A percentile compares a stretch with the other conserved stretches of the same genome.
Evolutionary conservation across 345 rosid species (phyloP).

Genomic region (Isatis tinctoria): DNA sequence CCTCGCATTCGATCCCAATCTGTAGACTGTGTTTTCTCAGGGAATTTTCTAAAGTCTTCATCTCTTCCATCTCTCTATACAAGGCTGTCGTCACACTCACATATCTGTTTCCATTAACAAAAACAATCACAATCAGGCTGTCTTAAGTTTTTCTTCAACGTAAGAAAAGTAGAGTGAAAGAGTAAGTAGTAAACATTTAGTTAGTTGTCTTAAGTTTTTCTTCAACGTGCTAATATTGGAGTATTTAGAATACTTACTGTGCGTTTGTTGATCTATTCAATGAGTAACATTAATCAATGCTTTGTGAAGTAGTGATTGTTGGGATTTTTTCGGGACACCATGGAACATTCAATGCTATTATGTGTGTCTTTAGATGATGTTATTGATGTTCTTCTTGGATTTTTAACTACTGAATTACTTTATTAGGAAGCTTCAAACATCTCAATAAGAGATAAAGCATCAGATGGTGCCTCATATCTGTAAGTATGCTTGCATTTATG

Average conservation of each 20-base stretch:
- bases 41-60: conserved; percentile 47
- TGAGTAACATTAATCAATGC: background rate
- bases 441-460: conserved; percentile 46
- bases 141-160: too few relatives aligned
- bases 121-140: background rate
- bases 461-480: conserved; percentile 64
- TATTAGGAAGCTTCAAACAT: conserved; percentile 61
- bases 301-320: background rate
- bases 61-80: conserved; percentile 81
- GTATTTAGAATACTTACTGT: background rate
- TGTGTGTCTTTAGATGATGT: conserved; percentile 3
- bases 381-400: background rate
- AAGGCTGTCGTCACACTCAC: conserved; percentile 62
- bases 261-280: conserved; percentile 4
- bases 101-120: conserved; percentile 38
- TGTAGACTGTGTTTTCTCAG: conserved; percentile 40
- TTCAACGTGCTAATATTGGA: background rate
- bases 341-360: conserved; percentile 3
- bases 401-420: conserved; percentile 18
- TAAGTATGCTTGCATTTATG: too few relatives aligned
- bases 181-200: background rate
- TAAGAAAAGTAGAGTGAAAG: background rate
- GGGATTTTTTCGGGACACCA: background rate
- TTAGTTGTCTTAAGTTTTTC: background rate
- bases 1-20: conserved; percentile 29